phyloP scores from a whole-genome alignment of 1,284 basidiomycete genomes.

The Moesziomyces antarcticus region DNA sequence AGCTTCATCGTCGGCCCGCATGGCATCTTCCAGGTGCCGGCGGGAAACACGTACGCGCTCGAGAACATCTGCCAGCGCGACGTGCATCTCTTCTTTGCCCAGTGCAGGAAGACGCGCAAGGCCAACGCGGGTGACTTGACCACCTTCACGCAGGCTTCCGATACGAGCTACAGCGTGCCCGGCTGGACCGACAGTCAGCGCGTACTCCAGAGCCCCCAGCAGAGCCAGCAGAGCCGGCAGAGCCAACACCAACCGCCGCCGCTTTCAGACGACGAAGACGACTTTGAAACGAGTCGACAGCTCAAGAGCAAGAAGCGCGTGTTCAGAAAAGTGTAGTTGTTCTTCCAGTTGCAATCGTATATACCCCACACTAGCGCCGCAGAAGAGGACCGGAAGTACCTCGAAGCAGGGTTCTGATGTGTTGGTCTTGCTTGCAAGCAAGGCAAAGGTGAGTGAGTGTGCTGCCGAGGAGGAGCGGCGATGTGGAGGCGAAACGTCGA shows the following conservation, averaged over 20 bases:
- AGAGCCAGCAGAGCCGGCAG: no score
- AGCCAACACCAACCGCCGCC: no score
- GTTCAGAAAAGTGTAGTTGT: constrained; percentile 14
- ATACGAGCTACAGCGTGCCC: constrained; percentile 36
- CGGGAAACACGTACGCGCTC: constrained; percentile 90
- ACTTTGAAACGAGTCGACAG: constrained; percentile 38
- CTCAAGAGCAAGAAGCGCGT: constrained; percentile 28
- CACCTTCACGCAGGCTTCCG: constrained; percentile 38
- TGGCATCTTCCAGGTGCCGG: constrained; percentile 87
- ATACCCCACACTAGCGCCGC: neutral
- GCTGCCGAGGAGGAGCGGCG: neutral
- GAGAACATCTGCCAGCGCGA: constrained; percentile 84
- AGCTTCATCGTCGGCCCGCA: constrained; percentile 82
- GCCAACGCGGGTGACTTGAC: constrained; percentile 32
- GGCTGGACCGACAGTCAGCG: neutral
- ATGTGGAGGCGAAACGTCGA: neutral
- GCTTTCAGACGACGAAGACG: constrained; percentile 21
- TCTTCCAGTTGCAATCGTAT: neutral
- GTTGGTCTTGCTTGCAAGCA: no score
- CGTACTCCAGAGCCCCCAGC: constrained; percentile 6
- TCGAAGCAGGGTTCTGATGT: no score
- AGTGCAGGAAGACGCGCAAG: constrained; percentile 76
- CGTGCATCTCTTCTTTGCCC: constrained; percentile 89
- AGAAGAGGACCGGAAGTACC: no score
- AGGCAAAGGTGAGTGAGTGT: no score